Percentiles rank a stretch among this genome's conserved stretches.
phyloP scores from a whole-genome alignment of 352 stramenopile species.

The Phytopythium cucurbitacearum region DNA sequence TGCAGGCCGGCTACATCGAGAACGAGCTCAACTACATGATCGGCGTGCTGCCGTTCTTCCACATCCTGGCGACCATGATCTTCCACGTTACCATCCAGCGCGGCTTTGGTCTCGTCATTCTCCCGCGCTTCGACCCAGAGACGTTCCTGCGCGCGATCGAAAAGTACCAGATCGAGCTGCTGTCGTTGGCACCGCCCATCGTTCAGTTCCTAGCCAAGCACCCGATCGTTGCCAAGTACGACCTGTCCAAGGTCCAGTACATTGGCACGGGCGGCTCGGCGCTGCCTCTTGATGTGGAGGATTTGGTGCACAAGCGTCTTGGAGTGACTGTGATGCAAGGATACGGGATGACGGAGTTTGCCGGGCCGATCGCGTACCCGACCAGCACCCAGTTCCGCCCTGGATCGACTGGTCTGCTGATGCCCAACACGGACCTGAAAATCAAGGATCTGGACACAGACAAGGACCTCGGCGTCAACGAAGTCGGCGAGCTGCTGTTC shows the following conservation, averaged over 20 bases:
- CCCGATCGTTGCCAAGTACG: conserved; percentile 83
- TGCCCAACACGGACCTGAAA: conserved; percentile 45
- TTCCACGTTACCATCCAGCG: conserved; percentile 81
- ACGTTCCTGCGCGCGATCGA: conserved; percentile 82
- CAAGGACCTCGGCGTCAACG: conserved; percentile 23
- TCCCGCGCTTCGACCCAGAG: conserved; percentile 88
- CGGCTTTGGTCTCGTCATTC: conserved; percentile 73
- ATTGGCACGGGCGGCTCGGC: conserved; percentile 79
- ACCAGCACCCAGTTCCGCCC: conserved; percentile 15
- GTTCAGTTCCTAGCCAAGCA: conserved; percentile 73
- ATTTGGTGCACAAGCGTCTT: conserved; percentile 54
- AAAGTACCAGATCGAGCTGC: conserved; percentile 29
- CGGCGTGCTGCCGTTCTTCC: conserved; percentile 90
- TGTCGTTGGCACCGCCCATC: conserved; percentile 78
- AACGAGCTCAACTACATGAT: conserved; percentile 29
- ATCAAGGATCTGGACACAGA: conserved; percentile 43
- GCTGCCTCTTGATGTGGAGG: conserved; percentile 63
- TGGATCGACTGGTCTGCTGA: conserved; percentile 33
- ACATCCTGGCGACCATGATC: conserved; percentile 90
- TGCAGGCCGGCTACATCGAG: conserved; percentile 40
- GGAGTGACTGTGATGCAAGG: conserved; percentile 32
- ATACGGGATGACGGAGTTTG: conserved; percentile 61
- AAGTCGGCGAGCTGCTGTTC: conserved; percentile 75
- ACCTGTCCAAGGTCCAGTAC: conserved; percentile 64
- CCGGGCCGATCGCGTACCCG: conserved; percentile 20